These are phyloP conservation scores for Candida michaelii DNA, from an alignment of 805 yeast species.

Conservation along the genomic window DNA sequence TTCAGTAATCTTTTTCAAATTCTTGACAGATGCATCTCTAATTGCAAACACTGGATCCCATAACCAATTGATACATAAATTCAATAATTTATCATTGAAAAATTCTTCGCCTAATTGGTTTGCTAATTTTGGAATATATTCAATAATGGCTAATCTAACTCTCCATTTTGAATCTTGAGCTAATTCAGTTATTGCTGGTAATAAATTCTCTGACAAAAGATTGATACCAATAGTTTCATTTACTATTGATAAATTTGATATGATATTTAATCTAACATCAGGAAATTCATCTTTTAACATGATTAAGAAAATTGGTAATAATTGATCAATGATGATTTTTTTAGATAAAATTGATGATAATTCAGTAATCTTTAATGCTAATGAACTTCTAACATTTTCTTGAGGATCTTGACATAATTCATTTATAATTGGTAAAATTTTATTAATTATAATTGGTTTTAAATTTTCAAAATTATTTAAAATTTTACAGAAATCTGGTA, in stretches of 20 bases:
- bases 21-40: constrained; percentile 91
- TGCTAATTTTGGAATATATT: constrained; percentile 92
- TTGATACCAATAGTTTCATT: constrained; percentile 94
- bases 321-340: constrained; percentile 75
- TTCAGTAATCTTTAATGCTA: constrained; percentile 85
- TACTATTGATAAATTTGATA: constrained; percentile 86
- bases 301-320: constrained; percentile 83
- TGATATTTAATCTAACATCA: constrained; percentile 92
- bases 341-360: constrained; percentile 84
- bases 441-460: constrained; percentile 55
- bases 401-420: constrained; percentile 86
- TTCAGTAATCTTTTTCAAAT: constrained; percentile 73
- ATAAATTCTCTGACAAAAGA: constrained; percentile 75
- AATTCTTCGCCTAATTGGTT: constrained; percentile 91
- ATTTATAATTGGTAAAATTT: constrained; percentile 80
- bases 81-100: constrained; percentile 88
- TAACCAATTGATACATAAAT: constrained; percentile 93
- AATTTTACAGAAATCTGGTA: constrained; percentile 69
- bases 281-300: constrained; percentile 98
- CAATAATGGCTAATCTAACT: constrained; percentile 93
- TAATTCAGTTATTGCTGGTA: constrained; percentile 94
- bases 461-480: constrained; percentile 37
- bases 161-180: constrained; percentile 98
- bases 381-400: constrained; percentile 89
- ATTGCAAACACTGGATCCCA: constrained; percentile 98